Evolutionary conservation across 768 basidiomycete species (phyloP).

Genomic region (Roridomyces roridus): DNA sequence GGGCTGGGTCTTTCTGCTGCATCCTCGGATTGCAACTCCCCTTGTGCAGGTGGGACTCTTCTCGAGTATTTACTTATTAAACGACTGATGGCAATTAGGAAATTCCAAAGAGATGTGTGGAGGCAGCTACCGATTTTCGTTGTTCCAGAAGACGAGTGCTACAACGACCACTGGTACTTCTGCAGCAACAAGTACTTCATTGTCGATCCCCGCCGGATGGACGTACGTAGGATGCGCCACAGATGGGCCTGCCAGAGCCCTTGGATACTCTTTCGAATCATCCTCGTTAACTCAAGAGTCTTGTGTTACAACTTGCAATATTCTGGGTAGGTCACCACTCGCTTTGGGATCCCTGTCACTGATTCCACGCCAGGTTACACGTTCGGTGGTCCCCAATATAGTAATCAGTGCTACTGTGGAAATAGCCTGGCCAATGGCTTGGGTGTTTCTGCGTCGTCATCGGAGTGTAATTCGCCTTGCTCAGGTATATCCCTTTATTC

Average conservation of each 20-base stretch:
- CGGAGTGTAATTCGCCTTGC: slow-evolving; percentile 4
- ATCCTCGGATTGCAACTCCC: background rate
- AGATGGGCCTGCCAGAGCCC: slow-evolving; percentile 6
- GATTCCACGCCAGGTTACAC: background rate
- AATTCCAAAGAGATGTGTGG: background rate
- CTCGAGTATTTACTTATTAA: too few species aligned
- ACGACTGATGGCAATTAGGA: too few species aligned
- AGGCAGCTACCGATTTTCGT: background rate
- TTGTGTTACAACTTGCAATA: slow-evolving; percentile 8
- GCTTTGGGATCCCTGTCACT: too few species aligned
- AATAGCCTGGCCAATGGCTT: slow-evolving; percentile 1
- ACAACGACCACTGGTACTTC: background rate
- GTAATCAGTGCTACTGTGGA: slow-evolving; percentile 9
- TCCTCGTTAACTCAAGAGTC: slow-evolving; percentile 8
- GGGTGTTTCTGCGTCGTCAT: background rate
- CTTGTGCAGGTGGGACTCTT: background rate
- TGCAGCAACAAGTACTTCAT: background rate
- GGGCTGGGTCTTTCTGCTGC: background rate
- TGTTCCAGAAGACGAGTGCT: slow-evolving; percentile 4
- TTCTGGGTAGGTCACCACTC: background rate
- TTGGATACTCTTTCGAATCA: slow-evolving; percentile 6
- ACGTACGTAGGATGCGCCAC: slow-evolving; percentile 4
- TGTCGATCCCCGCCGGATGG: too few species aligned
- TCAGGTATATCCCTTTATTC: too few species aligned
- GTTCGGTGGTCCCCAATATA: slow-evolving; percentile 3